Base-by-base conservation (phyloP, 2,329 filamentous ascomycete species). In the Neoarthrinium moseri region DNA sequence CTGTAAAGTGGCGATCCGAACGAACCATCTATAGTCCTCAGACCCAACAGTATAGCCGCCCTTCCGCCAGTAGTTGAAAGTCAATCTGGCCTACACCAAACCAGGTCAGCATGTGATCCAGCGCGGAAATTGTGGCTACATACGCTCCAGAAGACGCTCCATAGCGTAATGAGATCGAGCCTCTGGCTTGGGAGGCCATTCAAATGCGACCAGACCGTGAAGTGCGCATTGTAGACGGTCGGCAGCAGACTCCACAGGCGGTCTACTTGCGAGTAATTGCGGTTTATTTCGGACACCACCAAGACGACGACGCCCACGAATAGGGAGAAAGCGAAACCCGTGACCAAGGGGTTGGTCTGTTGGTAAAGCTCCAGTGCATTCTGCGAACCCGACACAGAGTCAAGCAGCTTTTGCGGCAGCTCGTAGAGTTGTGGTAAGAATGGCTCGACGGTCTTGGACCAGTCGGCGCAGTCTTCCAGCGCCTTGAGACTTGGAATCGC, bases 181-280 rank as follows among this genome's bases (percentile, higher is more conserved):
- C 86, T 81, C 45, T 79, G 72, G 12, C 86, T 86, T 5, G 84
- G 78, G 1, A 96, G 61, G 2, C 85, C 87, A 34, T 84, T 80
- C 51, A 92, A 59, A 56, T 87, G 86, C 32, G 91, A 87, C 85
- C 91, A 99, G n/a, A 83, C 58, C 29, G 83, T 80, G 62, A 89
- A 94, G 67, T 99, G 91, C 5, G 83, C 78, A 62, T 94, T 87
- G 68, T 95, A 97, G 41, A 96, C 61, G 6, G 89, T 86, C 2
- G 94, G 94, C 41, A 99, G 70, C 50, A 99, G 75, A 62, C 89
- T 94, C 94, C 94, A 99, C 57, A 86, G 71, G 39, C 94, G 83
- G 66, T 99, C 94, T 33, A 99, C 86, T 69, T 99, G 94, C n/a
- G 91, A 96, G 66, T 91, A 96, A 67, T 99, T 99, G 60, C 80